Evolutionary conservation across 2,329 filamentous ascomycete genomes (phyloP), one percentile per base, ranked within the genome.

Genomic region (Ophiostoma montium): DNA sequence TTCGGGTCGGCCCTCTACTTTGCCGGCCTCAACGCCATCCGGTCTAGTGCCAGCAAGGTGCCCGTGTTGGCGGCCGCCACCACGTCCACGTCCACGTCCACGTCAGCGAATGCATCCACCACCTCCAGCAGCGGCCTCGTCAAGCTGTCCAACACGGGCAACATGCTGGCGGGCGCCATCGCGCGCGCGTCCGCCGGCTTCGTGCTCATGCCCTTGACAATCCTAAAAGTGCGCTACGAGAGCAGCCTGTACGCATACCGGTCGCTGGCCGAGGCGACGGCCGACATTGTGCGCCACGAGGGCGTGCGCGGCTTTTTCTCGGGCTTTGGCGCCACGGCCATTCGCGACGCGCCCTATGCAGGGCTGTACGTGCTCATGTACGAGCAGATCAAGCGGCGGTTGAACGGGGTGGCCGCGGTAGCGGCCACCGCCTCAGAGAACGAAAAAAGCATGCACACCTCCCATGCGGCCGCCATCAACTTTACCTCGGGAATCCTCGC

Each of bases 201-300:
- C 60, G 68, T 94, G 42, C 79, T 96, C 67, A 96, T 95, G 86
- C 92, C 92, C 1, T 78, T 96, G 53, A 98, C 92, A 1, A 83
- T 98, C 41, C 82, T 98, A 60, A 98, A 98, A 62, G 92, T 96
- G 39, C 85, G 92, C 41, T 96, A 94, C 61, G 92, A 98, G 65
- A 90, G 84, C 23, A 88, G 76, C 53, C 70, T 90, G 39, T 98
- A 95, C 68, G 69, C 78, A 3, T 96, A 96, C 67, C 74, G 75
- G 21, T 90, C 86, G 1, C 70, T 96, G 21, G 66, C 75, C 36
- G 72, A 78, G 35, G 92, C 92, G 0, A 79, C 76, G 1, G 70
- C 69, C 32, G 86, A 92, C 57, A 95, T 96, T 27, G 67, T 82
- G 47, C 71, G 72, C 8, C 76, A 70, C 0, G 82, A 90, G 57